These are phyloP conservation scores for Daldinia sp. DNA, from an alignment of 2,329 filamentous ascomycete genomes.

Conservation along the genomic window DNA sequence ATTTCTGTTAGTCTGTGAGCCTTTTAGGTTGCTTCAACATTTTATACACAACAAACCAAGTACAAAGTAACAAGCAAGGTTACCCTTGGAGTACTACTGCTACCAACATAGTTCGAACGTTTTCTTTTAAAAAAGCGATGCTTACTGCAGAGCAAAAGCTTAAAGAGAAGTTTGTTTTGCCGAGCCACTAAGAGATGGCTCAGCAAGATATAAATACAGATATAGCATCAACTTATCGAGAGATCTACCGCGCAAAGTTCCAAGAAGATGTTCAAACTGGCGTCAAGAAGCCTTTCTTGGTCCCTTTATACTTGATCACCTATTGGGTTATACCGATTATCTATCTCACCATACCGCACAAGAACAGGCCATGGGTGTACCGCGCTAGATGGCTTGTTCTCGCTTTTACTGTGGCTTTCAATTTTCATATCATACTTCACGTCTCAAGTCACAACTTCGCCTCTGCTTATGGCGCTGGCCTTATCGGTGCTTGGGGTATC, in stretches of 20 bases:
- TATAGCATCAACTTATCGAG: slow-evolving; percentile 47
- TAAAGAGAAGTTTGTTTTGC: slow-evolving; percentile 21
- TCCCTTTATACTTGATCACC: slow-evolving; percentile 65
- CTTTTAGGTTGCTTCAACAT: neutral
- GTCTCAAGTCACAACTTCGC: slow-evolving; percentile 66
- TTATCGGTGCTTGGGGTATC: slow-evolving; percentile 64
- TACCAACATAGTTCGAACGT: slow-evolving; percentile 7
- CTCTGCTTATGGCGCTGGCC: slow-evolving; percentile 62
- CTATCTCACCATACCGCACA: slow-evolving; percentile 69
- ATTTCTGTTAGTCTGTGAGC: neutral
- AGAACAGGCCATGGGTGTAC: slow-evolving; percentile 63
- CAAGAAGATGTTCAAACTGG: slow-evolving; percentile 54
- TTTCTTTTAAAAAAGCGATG: slow-evolving; percentile 13
- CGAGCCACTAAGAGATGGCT: slow-evolving; percentile 26
- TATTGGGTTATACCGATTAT: slow-evolving; percentile 63
- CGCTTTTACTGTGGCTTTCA: slow-evolving; percentile 57
- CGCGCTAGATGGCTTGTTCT: slow-evolving; percentile 63
- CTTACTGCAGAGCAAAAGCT: slow-evolving; percentile 11
- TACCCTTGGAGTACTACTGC: neutral
- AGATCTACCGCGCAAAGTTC: slow-evolving; percentile 49
- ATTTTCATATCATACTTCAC: slow-evolving; percentile 56
- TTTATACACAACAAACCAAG: neutral
- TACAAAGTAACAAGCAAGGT: neutral
- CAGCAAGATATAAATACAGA: slow-evolving; percentile 43
- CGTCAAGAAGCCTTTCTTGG: slow-evolving; percentile 60